Conservation (phyloP, 1,284 basidiomycete genomes). For the Tylopilus sp. region DNA sequence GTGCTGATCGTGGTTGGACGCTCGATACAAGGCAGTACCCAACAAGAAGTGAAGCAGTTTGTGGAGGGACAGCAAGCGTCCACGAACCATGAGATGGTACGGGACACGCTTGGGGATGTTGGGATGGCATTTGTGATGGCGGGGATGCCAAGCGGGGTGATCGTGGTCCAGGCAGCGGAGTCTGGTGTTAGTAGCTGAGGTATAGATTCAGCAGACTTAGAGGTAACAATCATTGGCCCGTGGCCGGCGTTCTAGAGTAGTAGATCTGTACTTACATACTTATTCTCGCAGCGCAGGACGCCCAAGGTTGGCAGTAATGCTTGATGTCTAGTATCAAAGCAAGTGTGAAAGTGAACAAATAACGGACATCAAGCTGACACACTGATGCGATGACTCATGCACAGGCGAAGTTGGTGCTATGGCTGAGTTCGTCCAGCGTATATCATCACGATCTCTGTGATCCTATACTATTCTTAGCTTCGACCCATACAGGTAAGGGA, state of each 20-base stretch:
- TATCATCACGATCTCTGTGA: too few relatives aligned
- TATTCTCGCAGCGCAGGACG: too few relatives aligned
- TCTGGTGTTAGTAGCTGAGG: neutral
- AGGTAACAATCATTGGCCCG: neutral
- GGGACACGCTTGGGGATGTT: constrained; percentile 83
- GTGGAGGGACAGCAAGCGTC: constrained; percentile 55
- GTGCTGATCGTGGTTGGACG: constrained; percentile 79
- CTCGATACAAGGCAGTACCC: constrained; percentile 70
- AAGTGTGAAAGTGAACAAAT: too few relatives aligned
- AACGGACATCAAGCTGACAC: too few relatives aligned
- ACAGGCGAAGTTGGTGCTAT: too few relatives aligned
- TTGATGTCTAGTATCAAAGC: too few relatives aligned
- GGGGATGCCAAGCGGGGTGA: constrained; percentile 29
- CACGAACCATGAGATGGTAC: constrained; percentile 54
- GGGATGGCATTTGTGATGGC: constrained; percentile 71
- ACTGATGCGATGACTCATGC: too few relatives aligned
- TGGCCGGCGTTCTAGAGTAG: neutral
- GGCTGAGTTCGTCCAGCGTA: too few relatives aligned
- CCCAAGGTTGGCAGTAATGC: too few relatives aligned
- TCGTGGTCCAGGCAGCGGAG: constrained; percentile 39
- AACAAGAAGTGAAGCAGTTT: constrained; percentile 68
- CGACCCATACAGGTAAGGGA: too few relatives aligned
- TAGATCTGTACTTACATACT: too few relatives aligned
- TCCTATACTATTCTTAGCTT: too few relatives aligned
- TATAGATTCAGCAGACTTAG: neutral